phyloP scores from a whole-genome alignment of 179 eudicot genomes.

The Vitellaria paradoxa region DNA sequence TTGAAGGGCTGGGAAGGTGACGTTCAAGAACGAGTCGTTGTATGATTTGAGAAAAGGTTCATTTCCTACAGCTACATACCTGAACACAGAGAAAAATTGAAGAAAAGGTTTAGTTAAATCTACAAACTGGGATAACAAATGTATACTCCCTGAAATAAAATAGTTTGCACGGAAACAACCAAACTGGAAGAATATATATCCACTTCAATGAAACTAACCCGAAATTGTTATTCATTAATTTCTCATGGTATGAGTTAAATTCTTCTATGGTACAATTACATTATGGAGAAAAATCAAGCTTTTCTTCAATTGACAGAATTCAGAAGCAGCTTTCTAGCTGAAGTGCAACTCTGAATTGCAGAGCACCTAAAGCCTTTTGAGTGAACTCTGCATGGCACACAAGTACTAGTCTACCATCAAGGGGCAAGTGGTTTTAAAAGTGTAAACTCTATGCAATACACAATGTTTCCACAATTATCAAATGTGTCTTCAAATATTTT shows the following conservation, averaged over 20 bases:
- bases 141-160: no score
- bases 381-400: background rate
- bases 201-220: background rate
- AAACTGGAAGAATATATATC: background rate
- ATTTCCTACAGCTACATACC: constrained; percentile 91
- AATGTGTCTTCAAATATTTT: background rate
- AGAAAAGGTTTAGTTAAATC: background rate
- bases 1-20: constrained; percentile 63
- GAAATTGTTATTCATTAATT: background rate
- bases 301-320: background rate
- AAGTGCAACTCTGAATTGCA: no score
- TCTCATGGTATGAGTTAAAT: background rate
- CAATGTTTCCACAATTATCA: background rate
- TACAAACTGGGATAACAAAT: background rate
- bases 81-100: constrained; percentile 17
- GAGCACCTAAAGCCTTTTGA: no score
- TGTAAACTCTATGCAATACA: background rate
- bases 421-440: background rate
- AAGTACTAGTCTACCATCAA: background rate
- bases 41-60: constrained; percentile 76
- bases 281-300: background rate
- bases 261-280: background rate
- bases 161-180: no score
- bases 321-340: background rate
- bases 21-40: constrained; percentile 49